phyloP scores from a whole-genome alignment of 345 rosid species.

The Fremontodendron californicum region DNA sequence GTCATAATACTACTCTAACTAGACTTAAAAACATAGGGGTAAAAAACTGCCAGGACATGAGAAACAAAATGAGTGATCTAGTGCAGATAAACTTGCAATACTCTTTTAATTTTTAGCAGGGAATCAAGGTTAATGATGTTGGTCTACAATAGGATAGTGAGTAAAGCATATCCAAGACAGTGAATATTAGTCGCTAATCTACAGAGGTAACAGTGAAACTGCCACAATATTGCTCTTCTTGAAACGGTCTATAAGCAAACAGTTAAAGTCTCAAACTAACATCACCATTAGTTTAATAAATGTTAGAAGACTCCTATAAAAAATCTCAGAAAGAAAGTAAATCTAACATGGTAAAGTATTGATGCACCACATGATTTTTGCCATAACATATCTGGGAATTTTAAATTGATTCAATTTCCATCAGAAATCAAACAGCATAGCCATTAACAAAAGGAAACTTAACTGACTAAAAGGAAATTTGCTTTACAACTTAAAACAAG shows the following conservation, averaged over 20 bases:
- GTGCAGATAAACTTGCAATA: not conserved
- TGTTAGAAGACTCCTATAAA: not conserved
- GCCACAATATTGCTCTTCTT: not conserved
- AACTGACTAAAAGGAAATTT: not conserved
- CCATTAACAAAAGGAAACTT: not conserved
- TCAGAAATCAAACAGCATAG: too few relatives aligned
- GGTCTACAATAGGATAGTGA: not conserved
- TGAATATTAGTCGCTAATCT: not conserved
- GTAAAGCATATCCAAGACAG: not conserved
- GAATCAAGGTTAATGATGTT: not conserved
- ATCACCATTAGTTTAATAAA: not conserved
- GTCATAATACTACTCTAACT: not conserved
- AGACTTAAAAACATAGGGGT: not conserved
- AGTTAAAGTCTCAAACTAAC: not conserved
- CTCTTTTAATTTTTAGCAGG: too few relatives aligned
- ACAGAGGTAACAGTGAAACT: not conserved
- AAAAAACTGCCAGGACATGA: not conserved
- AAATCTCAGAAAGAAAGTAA: not conserved
- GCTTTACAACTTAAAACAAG: not conserved
- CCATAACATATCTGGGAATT: not conserved
- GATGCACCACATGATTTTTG: not conserved
- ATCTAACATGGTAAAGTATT: not conserved
- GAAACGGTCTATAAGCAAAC: not conserved
- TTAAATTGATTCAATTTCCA: not conserved
- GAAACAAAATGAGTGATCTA: not conserved